Evolutionary conservation across 306 rosid species (phyloP).

Genomic region (Senna tora): DNA sequence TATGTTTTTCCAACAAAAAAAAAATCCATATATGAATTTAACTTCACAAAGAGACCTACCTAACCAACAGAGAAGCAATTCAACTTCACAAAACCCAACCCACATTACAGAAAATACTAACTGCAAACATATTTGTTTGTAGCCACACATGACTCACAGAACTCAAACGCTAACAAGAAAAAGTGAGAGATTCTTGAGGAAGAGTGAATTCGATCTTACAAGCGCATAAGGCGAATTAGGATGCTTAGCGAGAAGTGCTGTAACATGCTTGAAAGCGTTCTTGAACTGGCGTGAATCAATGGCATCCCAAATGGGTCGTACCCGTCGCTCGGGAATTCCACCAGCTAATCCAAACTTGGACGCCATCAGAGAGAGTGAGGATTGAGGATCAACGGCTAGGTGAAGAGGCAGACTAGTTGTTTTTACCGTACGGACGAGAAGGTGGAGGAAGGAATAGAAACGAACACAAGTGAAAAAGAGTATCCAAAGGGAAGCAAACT

Average conservation of each 20-base stretch:
- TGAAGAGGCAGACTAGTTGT: not conserved
- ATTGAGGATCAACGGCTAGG: not conserved
- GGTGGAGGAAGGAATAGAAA: not conserved
- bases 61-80: not conserved
- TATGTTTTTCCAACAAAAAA: not conserved
- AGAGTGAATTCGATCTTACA: constrained; percentile 45
- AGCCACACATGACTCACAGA: constrained; percentile 1
- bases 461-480: not conserved
- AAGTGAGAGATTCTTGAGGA: not conserved
- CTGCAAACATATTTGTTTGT: not conserved
- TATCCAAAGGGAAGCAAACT: not conserved
- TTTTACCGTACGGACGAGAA: not conserved
- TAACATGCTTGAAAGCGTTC: constrained; percentile 77
- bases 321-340: constrained; percentile 91
- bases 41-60: not conserved
- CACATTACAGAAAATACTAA: not conserved
- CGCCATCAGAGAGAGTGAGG: constrained; percentile 56
- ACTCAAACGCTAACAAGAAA: not conserved
- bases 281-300: constrained; percentile 94
- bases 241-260: constrained; percentile 68
- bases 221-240: constrained; percentile 83
- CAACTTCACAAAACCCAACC: constrained; percentile 8
- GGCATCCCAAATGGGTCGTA: constrained; percentile 98
- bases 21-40: too few species aligned
- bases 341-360: constrained; percentile 94